Evolutionary conservation across 192 early-diverging fungal genomes (phyloP), one percentile per base, ranked within the genome.

Genomic region (Bifiguratus adelaidae): DNA sequence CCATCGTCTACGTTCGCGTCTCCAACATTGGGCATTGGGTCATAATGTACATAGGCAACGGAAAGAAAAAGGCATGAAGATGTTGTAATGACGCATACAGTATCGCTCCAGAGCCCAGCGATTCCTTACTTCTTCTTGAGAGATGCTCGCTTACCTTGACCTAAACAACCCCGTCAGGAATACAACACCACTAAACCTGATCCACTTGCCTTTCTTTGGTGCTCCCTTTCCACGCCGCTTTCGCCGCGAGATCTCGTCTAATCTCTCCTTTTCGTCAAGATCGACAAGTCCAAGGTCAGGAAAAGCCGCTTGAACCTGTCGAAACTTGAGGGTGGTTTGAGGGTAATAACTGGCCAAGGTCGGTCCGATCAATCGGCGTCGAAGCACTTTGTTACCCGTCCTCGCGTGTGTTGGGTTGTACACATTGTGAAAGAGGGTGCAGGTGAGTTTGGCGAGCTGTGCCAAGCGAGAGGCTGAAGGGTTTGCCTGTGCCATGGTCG

Each of bases 201-300:
- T 34, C 24, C 19, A 3, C 18, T 15, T 72, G 72, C 72, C 76
- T 63, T 86, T 86, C 78, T 84, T 84, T 27, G 82, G 82, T 11
- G 81, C 70, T 28, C 84, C 82, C 73, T 86, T 86, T 44, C 84
- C 84, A 32, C 84, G 76, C 36, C 73, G 72, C 64, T 71, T 82
- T 55, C 70, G 66, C 59, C 68, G 69, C 2, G 82, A 76, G 49
- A 81, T 59, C 36, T 75, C 78, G 33, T 82, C 81, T 21, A 82
- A 57, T 15, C 84, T 76, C 25, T 70, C 67, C 41, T 83, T 78
- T 51, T 86, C 84, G 7, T 67, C 72, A 19, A 65, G 57, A 57
- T 86, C 46, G 16, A 76, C 46, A 23, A 78, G 50, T 12, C 70
- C 58, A 33, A 78, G 53, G 24, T 69, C 65, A 42, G 76, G 76